These are phyloP conservation scores for Acidiella bohemica DNA, from an alignment of 495 filamentous ascomycete genomes.

Conservation along the genomic window DNA sequence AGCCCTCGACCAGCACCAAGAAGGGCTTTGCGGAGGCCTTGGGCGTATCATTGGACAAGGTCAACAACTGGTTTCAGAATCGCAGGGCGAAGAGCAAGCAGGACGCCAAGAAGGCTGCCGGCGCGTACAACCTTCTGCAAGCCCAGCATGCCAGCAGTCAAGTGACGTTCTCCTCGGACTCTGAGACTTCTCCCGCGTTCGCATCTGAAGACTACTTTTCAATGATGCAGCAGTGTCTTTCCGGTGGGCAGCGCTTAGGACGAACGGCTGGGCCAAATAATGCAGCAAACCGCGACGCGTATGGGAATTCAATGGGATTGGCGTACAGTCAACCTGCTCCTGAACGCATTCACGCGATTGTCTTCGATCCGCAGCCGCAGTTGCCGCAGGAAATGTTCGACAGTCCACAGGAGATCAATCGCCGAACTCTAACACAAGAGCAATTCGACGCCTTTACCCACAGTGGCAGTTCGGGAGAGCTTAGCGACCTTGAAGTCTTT, in stretches of 20 bases:
- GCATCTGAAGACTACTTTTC: slow-evolving; percentile 10
- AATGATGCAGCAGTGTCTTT: slow-evolving; percentile 10
- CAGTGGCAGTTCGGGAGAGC: neutral
- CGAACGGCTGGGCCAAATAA: slow-evolving; percentile 1
- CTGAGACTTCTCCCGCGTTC: slow-evolving; percentile 8
- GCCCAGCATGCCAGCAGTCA: slow-evolving; percentile 4
- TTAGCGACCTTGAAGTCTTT: slow-evolving; percentile 1
- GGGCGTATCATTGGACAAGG: slow-evolving; percentile 30
- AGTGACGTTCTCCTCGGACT: slow-evolving; percentile 4
- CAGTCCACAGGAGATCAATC: slow-evolving; percentile 14
- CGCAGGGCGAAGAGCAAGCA: slow-evolving; percentile 33
- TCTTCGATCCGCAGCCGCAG: neutral
- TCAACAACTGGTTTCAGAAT: slow-evolving; percentile 37
- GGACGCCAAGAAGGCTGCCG: slow-evolving; percentile 27
- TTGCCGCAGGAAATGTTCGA: slow-evolving; percentile 9
- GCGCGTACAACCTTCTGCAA: slow-evolving; percentile 3
- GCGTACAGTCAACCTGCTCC: neutral
- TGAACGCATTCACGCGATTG: neutral
- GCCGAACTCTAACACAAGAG: slow-evolving; percentile 17
- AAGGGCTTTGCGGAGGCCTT: slow-evolving; percentile 29
- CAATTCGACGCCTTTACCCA: slow-evolving; percentile 15
- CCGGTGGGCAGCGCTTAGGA: neutral
- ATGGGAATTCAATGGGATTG: neutral
- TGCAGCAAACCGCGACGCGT: slow-evolving; percentile 1
- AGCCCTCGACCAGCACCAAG: slow-evolving; percentile 30